Conservation (phyloP, 2,329 filamentous ascomycete species). For the Lasiodiplodia gonubiensis region DNA sequence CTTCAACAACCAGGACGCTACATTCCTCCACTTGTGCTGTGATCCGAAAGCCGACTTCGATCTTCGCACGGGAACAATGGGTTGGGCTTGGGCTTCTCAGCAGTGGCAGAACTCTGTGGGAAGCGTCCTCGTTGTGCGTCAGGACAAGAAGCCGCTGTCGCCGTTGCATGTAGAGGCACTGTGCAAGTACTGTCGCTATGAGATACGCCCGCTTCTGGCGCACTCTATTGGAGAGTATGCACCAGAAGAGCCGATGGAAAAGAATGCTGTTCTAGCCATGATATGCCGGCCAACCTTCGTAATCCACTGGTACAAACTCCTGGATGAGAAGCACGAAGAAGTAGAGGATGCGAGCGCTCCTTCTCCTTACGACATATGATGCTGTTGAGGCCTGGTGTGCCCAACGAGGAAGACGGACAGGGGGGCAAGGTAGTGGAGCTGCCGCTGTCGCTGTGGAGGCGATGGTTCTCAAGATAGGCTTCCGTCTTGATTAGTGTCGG, state of each 20-base stretch:
- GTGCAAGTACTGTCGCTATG: background rate
- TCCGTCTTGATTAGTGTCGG: too few species aligned
- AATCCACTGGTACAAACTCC: background rate
- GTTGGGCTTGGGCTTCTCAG: background rate
- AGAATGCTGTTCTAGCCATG: background rate
- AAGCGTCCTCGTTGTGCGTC: background rate
- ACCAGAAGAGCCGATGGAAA: background rate
- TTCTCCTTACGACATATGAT: background rate
- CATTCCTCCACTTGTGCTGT: background rate
- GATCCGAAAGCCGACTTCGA: background rate
- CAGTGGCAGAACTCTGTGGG: background rate
- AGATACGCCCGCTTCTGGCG: background rate
- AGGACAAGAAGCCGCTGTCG: background rate
- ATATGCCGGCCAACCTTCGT: background rate
- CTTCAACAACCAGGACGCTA: background rate
- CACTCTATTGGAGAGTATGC: background rate
- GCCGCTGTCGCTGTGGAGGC: too few species aligned
- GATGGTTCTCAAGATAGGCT: too few species aligned
- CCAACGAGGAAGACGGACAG: background rate
- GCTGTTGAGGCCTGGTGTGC: background rate
- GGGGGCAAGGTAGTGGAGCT: background rate
- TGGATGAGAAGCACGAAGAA: background rate
- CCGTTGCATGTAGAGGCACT: background rate
- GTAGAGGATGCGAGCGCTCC: background rate
- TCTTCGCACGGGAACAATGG: background rate